Percentiles rank a stretch among this genome's conserved stretches.
phyloP scores from a whole-genome alignment of 2,329 filamentous ascomycete genomes.

The Leptographium lundbergii region DNA sequence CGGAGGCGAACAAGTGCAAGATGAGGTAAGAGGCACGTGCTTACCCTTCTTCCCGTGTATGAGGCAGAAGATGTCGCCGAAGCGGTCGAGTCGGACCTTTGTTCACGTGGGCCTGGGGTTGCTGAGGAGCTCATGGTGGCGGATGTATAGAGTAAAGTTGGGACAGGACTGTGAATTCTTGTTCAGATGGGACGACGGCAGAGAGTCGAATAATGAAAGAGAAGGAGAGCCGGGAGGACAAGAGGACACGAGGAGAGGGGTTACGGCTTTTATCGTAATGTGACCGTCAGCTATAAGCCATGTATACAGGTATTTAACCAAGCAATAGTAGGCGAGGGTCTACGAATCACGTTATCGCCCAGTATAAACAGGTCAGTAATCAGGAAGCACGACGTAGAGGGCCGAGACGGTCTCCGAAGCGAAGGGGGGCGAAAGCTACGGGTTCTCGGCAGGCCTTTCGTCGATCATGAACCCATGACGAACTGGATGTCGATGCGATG shows the following conservation, averaged over 20 bases:
- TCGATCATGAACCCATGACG: not conserved
- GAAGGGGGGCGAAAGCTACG: not conserved
- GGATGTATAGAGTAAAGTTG: not conserved
- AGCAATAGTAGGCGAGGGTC: not conserved
- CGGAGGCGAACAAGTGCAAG: not conserved
- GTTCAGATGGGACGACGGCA: not conserved
- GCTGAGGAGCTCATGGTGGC: slow-evolving; percentile 9
- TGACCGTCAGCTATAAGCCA: not conserved
- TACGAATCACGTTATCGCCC: not conserved
- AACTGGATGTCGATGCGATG: too few relatives aligned
- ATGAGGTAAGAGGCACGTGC: not conserved
- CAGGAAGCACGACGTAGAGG: not conserved
- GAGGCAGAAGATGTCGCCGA: slow-evolving; percentile 14
- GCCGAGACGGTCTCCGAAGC: too few relatives aligned
- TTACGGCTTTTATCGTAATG: not conserved
- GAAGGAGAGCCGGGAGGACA: not conserved
- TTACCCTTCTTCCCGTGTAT: slow-evolving; percentile 12
- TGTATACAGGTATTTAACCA: too few relatives aligned
- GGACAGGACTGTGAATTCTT: not conserved
- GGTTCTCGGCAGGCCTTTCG: not conserved
- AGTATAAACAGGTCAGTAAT: not conserved
- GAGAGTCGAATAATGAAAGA: not conserved
- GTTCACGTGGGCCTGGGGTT: slow-evolving; percentile 7
- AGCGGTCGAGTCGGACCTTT: slow-evolving; percentile 17
- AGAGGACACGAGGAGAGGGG: not conserved